phyloP scores from a whole-genome alignment of 345 rosid genomes.

The Murraya koenigii region DNA sequence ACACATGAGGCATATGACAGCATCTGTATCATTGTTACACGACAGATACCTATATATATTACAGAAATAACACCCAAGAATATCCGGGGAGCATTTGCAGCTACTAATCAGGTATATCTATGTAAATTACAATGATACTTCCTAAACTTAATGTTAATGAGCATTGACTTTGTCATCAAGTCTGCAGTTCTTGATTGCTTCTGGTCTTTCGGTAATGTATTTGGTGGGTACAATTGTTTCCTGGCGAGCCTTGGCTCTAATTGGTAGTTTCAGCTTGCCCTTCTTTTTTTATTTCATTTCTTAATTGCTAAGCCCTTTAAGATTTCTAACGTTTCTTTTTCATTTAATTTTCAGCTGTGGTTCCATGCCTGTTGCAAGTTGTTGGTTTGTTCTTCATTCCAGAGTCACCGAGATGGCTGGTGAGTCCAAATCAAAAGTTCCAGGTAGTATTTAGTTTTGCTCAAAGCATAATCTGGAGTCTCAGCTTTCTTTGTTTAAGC shows the following conservation, averaged over 20 bases:
- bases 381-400: conserved; percentile 41
- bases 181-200: conserved; percentile 11
- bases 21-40: background rate
- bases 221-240: conserved; percentile 21
- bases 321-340: background rate
- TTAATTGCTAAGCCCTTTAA: background rate
- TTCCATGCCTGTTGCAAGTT: conserved; percentile 34
- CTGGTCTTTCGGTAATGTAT: conserved; percentile 17
- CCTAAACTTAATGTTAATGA: background rate
- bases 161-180: background rate
- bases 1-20: background rate
- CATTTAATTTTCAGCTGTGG: conserved; percentile 24
- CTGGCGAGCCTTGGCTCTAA: conserved; percentile 23
- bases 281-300: background rate
- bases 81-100: conserved; percentile 23
- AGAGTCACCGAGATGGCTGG: conserved; percentile 54
- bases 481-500: background rate
- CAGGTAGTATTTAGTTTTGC: background rate
- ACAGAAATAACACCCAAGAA: conserved; percentile 32
- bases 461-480: background rate
- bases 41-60: conserved; percentile 24
- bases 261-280: conserved; percentile 4
- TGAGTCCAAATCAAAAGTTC: conserved; percentile 10
- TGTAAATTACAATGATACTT: background rate
- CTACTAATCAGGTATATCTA: conserved; percentile 8